A percentile compares a stretch with the other conserved stretches of the same genome.
phyloP scores from a whole-genome alignment of 345 rosid species.

The Populus alba region DNA sequence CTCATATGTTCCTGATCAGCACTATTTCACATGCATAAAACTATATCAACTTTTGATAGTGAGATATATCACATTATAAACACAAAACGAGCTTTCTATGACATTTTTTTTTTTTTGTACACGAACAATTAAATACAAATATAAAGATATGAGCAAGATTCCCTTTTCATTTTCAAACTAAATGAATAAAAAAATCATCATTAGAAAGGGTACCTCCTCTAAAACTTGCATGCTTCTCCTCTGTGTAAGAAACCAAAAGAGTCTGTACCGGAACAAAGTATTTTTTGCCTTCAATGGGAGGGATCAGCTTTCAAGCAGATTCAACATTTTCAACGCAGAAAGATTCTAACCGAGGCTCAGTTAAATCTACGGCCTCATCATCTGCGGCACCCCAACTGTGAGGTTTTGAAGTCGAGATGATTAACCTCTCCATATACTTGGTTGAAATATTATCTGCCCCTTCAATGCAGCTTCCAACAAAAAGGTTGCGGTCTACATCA shows the following conservation, averaged over 20 bases:
- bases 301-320: conserved; percentile 38
- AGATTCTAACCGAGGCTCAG: conserved; percentile 86
- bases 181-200: neutral
- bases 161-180: neutral
- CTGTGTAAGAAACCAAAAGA: conserved; percentile 10
- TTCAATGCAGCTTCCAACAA: neutral
- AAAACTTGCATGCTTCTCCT: conserved; percentile 22
- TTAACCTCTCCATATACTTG: conserved; percentile 38
- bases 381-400: conserved; percentile 46
- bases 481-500: conserved; percentile 10
- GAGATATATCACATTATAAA: neutral
- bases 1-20: neutral
- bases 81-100: neutral
- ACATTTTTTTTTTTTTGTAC: neutral
- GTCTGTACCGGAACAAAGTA: neutral
- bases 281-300: neutral
- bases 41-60: neutral
- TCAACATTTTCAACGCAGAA: conserved; percentile 50
- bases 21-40: neutral
- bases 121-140: conserved; percentile 4
- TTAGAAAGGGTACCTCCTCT: neutral
- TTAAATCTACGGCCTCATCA: conserved; percentile 76
- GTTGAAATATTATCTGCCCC: conserved; percentile 28
- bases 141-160: neutral
- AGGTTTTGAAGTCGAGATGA: conserved; percentile 49